A percentile compares a stretch with the other conserved stretches of the same genome.
Conservation (phyloP, 83 land plant genomes). For the Picea abies region DNA sequence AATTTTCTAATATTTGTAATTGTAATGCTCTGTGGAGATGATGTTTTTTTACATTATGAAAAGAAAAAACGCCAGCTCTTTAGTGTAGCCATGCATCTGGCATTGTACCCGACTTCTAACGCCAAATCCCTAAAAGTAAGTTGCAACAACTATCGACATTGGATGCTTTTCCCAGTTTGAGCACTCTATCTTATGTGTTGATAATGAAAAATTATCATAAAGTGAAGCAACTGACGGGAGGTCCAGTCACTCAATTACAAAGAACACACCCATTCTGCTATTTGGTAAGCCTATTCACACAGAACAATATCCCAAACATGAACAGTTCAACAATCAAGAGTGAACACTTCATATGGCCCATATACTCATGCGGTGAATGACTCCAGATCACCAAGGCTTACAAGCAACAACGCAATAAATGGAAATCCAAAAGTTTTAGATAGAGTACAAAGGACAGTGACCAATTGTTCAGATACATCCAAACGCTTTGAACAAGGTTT, state of each 20-base stretch:
- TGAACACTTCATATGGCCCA: constrained; percentile 27
- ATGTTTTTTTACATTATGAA: no score
- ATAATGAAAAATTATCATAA: no score
- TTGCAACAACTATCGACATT: no score
- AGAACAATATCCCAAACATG: constrained; percentile 12
- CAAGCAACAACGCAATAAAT: constrained; percentile 37
- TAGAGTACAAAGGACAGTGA: not conserved
- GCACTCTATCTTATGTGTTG: no score
- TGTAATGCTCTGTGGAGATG: no score
- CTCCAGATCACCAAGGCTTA: constrained; percentile 24
- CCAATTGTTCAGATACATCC: not conserved
- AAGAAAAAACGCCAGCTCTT: no score
- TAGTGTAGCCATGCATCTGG: no score
- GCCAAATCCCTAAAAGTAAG: no score
- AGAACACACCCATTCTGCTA: constrained; percentile 44
- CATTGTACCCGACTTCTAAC: no score
- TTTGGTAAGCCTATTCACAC: constrained; percentile 74
- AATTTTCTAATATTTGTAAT: no score
- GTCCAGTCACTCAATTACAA: constrained; percentile 22
- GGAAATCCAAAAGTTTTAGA: constrained; percentile 40
- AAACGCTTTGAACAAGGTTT: no score
- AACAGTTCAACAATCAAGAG: constrained; percentile 25
- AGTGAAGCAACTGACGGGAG: constrained; percentile 17
- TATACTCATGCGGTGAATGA: constrained; percentile 26
- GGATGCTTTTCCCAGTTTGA: no score